These are phyloP conservation scores for Verticillium nubilum DNA, from an alignment of 2,329 filamentous ascomycete species.

Conservation along the genomic window DNA sequence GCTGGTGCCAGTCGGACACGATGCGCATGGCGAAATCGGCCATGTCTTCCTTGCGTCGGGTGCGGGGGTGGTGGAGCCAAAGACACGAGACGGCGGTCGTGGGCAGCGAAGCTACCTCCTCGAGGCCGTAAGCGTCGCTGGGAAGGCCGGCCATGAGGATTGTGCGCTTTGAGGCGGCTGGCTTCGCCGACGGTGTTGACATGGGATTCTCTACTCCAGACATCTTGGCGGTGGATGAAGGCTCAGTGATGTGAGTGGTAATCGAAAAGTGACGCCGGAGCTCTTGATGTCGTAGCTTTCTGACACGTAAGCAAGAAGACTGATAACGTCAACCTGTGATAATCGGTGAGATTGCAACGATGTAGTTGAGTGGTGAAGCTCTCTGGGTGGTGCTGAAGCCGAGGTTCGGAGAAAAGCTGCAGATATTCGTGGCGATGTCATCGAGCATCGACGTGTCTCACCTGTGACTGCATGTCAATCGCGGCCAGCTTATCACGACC, in stretches of 20 bases:
- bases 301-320: no score
- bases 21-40: constrained; percentile 62
- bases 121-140: constrained; percentile 74
- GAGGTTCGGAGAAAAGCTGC: background rate
- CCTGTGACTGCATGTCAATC: background rate
- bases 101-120: constrained; percentile 52
- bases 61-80: constrained; percentile 86
- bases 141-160: constrained; percentile 73
- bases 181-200: constrained; percentile 27
- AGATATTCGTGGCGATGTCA: background rate
- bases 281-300: no score
- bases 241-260: background rate
- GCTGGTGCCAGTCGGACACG: constrained; percentile 56
- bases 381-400: background rate
- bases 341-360: background rate
- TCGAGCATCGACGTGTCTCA: background rate
- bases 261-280: no score
- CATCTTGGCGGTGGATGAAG: constrained; percentile 13
- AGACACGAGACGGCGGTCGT: constrained; percentile 63
- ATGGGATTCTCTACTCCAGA: constrained; percentile 15
- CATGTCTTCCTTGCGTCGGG: constrained; percentile 69
- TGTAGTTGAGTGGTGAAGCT: background rate
- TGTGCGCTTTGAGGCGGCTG: constrained; percentile 55
- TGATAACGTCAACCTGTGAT: background rate
- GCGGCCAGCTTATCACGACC: background rate